Evolutionary conservation across 768 basidiomycete species (phyloP), one percentile per base, ranked within the genome.

Genomic region (Suillus bovinus): DNA sequence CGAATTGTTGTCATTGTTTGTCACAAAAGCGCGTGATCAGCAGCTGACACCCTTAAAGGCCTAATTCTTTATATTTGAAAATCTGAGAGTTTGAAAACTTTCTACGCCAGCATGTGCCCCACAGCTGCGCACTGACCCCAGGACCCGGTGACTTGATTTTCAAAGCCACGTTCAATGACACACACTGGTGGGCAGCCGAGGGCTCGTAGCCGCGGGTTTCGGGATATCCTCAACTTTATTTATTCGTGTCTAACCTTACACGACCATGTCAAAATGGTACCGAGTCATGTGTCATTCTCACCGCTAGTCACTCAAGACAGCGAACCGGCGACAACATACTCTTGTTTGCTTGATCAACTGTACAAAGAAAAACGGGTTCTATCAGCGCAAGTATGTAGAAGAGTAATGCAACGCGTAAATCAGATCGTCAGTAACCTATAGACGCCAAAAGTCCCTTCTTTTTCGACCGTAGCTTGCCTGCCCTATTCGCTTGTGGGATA

Each of bases 401-500:
- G 50, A 31, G 1, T 20, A 39, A 39, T 7, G 17, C 14, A 36
- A 22, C 3, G 14, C 2, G 31, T 7, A 34, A 24, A 24, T 24
- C 22, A 55, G 22, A 36, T 9, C 14, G 4, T 55, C 24, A 55
- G 11, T 55, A 36, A 6, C 5, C 1, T 2, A 63, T 24, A 38
- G 44, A 33, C 16, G n/a, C 29, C 34, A 63, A 56, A 3, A 66
- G 27, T 33, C 68, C 59, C 62, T 61, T 71, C 69, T 69, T 78
- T 63, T 64, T 72, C 49, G 65, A 65, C 50, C 66, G 57, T 59
- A 71, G 44, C 27, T 68, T 72, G 2, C 86, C 87, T 42, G 89
- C 89, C 62, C 79, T 76, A 60, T 85, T 79, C 13, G 77, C 77
- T 64, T 73, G 78, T 34, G 89, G 89, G 61, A 91, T 89, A 71